Conservation (phyloP, 2,329 filamentous ascomycete genomes). For the Xylariales sp. region DNA sequence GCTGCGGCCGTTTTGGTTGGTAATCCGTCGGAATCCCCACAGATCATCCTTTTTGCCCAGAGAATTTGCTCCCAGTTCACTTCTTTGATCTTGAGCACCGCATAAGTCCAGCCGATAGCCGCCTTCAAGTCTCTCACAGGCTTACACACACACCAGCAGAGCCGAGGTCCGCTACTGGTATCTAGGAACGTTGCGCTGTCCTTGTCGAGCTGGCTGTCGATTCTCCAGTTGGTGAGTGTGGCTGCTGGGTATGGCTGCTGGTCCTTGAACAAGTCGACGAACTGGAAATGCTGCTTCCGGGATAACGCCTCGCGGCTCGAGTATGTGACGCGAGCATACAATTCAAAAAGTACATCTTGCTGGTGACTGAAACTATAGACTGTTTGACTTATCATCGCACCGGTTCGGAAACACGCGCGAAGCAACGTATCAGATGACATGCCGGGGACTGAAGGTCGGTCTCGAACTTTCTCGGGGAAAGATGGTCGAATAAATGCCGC, state of each 20-base stretch:
- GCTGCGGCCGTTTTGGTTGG: neutral
- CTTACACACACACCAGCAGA: conserved; percentile 48
- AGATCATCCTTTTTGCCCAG: conserved; percentile 41
- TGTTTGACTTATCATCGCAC: conserved; percentile 67
- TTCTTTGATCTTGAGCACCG: conserved; percentile 45
- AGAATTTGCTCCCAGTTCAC: conserved; percentile 43
- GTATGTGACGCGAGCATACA: conserved; percentile 70
- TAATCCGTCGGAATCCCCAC: conserved; percentile 14
- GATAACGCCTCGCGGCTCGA: conserved; percentile 65
- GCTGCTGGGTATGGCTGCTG: conserved; percentile 61
- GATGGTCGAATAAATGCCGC: conserved; percentile 62
- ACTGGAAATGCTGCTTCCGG: conserved; percentile 70
- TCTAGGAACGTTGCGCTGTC: conserved; percentile 46
- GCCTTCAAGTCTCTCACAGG: conserved; percentile 43
- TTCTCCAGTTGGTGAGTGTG: conserved; percentile 45
- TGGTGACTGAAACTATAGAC: conserved; percentile 47
- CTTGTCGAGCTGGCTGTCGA: conserved; percentile 43
- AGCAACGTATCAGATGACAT: conserved; percentile 60
- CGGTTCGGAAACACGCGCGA: conserved; percentile 72
- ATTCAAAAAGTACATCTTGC: conserved; percentile 64
- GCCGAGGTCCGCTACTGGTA: conserved; percentile 34
- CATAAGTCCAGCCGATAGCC: conserved; percentile 44
- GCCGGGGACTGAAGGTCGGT: conserved; percentile 66
- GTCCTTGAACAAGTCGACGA: conserved; percentile 71
- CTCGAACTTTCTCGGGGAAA: conserved; percentile 61